phyloP scores from a whole-genome alignment of 129 eudicot genomes.

The Kitagawia praeruptora region DNA sequence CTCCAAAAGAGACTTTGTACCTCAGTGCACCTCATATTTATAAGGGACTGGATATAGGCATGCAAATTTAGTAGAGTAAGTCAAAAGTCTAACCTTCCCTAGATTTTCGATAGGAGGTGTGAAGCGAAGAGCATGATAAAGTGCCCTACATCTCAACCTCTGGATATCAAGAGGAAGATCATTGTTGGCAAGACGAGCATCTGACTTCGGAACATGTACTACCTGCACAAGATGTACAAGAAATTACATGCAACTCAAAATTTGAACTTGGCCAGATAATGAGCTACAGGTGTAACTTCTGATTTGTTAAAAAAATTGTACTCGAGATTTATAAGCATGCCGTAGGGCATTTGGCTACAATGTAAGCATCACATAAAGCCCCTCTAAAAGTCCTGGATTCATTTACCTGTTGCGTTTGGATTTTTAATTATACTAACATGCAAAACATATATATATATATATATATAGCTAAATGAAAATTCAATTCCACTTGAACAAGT shows the following conservation, averaged over 20 bases:
- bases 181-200: conserved; percentile 91
- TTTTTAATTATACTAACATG: neutral
- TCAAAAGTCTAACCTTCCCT: conserved; percentile 58
- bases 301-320: too few relatives aligned
- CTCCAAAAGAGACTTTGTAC: neutral
- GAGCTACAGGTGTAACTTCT: neutral
- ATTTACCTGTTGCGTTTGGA: neutral
- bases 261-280: neutral
- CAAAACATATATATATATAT: neutral
- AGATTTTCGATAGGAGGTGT: conserved; percentile 73
- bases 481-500: neutral
- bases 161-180: conserved; percentile 91
- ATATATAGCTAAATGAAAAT: neutral
- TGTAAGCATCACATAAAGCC: neutral
- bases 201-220: conserved; percentile 92
- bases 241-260: neutral
- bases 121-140: conserved; percentile 74
- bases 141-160: conserved; percentile 87
- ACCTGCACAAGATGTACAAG: conserved; percentile 35
- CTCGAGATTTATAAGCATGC: neutral
- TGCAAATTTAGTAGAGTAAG: conserved; percentile 5
- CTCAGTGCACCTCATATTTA: neutral
- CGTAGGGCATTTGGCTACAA: neutral
- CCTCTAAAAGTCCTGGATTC: neutral
- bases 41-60: neutral